Conservation (phyloP, 495 filamentous ascomycete species). For the Hypoxylon lienhwacheense region DNA sequence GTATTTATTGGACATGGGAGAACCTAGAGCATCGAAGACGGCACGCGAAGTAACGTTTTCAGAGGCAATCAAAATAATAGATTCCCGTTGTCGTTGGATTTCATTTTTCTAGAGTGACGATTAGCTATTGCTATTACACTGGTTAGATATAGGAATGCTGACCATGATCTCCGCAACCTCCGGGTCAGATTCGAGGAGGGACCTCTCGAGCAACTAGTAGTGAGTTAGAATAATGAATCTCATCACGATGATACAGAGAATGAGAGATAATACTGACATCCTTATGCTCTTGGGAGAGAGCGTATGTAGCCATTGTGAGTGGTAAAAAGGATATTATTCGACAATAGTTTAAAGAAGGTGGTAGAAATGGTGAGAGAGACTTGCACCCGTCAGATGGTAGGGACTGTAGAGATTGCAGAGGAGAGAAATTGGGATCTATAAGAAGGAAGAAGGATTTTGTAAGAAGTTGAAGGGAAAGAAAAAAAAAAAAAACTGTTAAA, state of each 20-base stretch:
- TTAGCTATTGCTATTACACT: constrained; percentile 19
- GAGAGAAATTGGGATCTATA: no score
- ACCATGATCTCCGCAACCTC: constrained; percentile 96
- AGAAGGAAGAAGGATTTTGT: neutral
- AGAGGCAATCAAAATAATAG: constrained; percentile 95
- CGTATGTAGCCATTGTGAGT: constrained; percentile 63
- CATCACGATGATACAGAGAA: neutral
- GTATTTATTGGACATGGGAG: constrained; percentile 98
- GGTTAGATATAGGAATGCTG: constrained; percentile 35
- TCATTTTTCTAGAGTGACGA: constrained; percentile 72
- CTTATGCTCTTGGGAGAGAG: constrained; percentile 85
- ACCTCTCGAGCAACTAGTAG: constrained; percentile 83
- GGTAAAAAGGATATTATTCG: constrained; percentile 2
- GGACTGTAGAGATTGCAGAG: no score
- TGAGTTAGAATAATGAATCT: constrained; percentile 51
- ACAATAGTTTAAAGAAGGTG: neutral
- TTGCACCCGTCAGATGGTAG: neutral
- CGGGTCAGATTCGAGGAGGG: constrained; percentile 80
- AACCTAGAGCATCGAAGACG: constrained; percentile 86
- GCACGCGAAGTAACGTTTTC: constrained; percentile 89
- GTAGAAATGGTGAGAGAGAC: neutral
- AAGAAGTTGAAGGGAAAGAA: neutral
- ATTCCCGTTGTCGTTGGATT: constrained; percentile 96
- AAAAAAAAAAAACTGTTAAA: constrained; percentile 18
- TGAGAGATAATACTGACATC: constrained; percentile 61